Percentiles rank a stretch among this genome's conserved stretches.
phyloP scores from a whole-genome alignment of 371 early-diverging fungal genomes.

The Apophysomyces variabilis region DNA sequence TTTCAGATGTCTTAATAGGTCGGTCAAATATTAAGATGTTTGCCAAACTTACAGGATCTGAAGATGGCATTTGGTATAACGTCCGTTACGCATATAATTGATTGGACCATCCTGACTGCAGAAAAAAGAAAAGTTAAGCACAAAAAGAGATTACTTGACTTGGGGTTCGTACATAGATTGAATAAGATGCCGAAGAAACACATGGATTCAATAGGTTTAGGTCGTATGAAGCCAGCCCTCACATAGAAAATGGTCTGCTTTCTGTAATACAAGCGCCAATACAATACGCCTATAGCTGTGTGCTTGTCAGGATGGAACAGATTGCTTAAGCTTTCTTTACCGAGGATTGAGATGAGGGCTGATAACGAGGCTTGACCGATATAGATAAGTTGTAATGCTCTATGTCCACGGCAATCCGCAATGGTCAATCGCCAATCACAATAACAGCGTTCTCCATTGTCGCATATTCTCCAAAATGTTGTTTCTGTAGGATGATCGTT shows the following conservation, averaged over 20 bases:
- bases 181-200: constrained; percentile 22
- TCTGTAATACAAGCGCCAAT: constrained; percentile 23
- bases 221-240: constrained; percentile 24
- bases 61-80: neutral
- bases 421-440: constrained; percentile 34
- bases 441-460: constrained; percentile 18
- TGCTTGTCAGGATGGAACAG: no score
- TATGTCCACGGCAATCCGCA: constrained; percentile 18
- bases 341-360: constrained; percentile 19
- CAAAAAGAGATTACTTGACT: neutral
- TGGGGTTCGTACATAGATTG: constrained; percentile 19
- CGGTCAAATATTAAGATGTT: no score
- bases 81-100: constrained; percentile 20
- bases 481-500: constrained; percentile 2
- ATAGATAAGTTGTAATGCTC: constrained; percentile 15
- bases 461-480: constrained; percentile 27
- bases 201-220: constrained; percentile 32
- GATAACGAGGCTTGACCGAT: constrained; percentile 21
- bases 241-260: constrained; percentile 25
- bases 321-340: constrained; percentile 11
- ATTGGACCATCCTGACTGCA: constrained; percentile 38
- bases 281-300: constrained; percentile 14
- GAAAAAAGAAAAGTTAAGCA: neutral
- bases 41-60: constrained; percentile 1
- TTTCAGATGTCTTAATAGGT: constrained; percentile 4